Conservation (phyloP, 768 basidiomycete species). For the Serendipita vermifera region DNA sequence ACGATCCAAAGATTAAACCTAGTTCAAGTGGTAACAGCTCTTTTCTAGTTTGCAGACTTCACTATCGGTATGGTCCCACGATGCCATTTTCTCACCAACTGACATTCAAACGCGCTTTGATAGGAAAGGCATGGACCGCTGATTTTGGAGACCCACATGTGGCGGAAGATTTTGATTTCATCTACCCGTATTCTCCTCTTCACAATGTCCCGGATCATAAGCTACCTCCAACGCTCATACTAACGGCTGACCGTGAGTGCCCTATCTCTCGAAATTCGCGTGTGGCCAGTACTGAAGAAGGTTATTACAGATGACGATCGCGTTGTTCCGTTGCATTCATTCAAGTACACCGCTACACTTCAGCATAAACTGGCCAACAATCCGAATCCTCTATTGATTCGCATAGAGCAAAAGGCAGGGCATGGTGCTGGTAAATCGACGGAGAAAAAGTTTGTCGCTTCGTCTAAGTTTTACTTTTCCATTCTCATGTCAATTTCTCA, state of each 20-base stretch:
- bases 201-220: conserved; percentile 60
- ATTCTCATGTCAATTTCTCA: too few species aligned
- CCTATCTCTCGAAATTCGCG: neutral
- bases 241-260: conserved; percentile 65
- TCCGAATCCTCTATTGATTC: conserved; percentile 56
- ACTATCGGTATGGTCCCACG: neutral
- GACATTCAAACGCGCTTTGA: neutral
- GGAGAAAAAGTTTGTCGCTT: conserved; percentile 39
- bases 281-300: too few species aligned
- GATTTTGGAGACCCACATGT: conserved; percentile 70
- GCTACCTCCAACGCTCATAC: conserved; percentile 56
- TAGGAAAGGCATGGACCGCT: conserved; percentile 62
- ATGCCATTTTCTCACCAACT: too few species aligned
- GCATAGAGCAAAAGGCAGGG: conserved; percentile 68
- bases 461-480: neutral
- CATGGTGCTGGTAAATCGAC: conserved; percentile 74
- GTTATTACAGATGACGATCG: conserved; percentile 70
- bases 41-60: conserved; percentile 13
- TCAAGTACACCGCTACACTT: conserved; percentile 69
- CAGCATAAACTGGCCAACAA: conserved; percentile 55
- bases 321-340: conserved; percentile 77
- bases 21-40: too few species aligned
- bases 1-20: too few species aligned
- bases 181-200: conserved; percentile 63
- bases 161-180: conserved; percentile 73